Conservation (phyloP, 2,329 filamentous ascomycete genomes). For the Paecilomyces formosus region DNA sequence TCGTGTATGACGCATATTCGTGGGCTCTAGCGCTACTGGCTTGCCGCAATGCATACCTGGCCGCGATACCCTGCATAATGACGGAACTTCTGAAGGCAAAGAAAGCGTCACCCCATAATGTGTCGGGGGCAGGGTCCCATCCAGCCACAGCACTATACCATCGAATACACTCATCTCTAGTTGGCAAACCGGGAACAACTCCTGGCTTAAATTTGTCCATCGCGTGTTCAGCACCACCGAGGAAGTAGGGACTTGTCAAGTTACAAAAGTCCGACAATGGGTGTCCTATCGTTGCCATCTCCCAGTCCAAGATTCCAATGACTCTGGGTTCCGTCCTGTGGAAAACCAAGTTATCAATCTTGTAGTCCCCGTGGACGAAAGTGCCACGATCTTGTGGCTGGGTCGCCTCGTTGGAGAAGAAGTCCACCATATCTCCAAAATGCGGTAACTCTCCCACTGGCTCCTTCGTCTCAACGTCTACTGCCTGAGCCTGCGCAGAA, state of each 20-base stretch:
- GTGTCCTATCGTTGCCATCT: constrained; percentile 97
- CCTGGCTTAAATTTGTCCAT: constrained; percentile 52
- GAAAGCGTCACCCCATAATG: constrained; percentile 60
- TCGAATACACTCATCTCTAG: constrained; percentile 48
- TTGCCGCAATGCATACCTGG: constrained; percentile 74
- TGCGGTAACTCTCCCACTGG: constrained; percentile 77
- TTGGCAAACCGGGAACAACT: constrained; percentile 59
- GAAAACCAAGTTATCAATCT: constrained; percentile 86
- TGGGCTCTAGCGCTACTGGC: constrained; percentile 79
- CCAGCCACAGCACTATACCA: constrained; percentile 65
- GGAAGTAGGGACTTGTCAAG: constrained; percentile 44
- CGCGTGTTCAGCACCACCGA: constrained; percentile 26
- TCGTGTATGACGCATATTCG: constrained; percentile 62
- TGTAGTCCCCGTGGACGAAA: constrained; percentile 92
- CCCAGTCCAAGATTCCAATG: constrained; percentile 94
- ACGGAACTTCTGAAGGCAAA: constrained; percentile 52
- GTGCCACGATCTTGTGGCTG: constrained; percentile 73
- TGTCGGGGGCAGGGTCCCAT: constrained; percentile 57
- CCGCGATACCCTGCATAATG: constrained; percentile 85
- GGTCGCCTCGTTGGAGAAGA: constrained; percentile 61
- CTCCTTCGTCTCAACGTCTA: constrained; percentile 68
- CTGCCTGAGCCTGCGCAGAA: constrained; percentile 64
- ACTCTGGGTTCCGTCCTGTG: constrained; percentile 81
- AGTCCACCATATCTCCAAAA: constrained; percentile 69
- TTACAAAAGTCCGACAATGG: constrained; percentile 87